A percentile compares a stretch with the other conserved stretches of the same genome.
phyloP scores from a whole-genome alignment of 495 filamentous ascomycete species.

The Talaromyces wortmannii region DNA sequence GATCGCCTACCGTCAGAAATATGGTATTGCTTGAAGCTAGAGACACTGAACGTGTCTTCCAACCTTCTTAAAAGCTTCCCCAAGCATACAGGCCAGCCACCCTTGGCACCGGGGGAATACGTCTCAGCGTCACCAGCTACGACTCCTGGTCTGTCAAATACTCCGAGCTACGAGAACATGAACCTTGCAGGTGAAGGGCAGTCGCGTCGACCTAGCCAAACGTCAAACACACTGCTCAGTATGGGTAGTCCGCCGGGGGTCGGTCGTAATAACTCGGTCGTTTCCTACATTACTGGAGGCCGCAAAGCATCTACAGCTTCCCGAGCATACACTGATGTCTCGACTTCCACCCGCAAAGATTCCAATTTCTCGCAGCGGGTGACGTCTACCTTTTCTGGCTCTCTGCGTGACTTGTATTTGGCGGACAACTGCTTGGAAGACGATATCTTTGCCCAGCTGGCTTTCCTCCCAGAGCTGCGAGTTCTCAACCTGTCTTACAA shows the following conservation, averaged over 20 bases:
- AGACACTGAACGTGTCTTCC: slow-evolving; percentile 90
- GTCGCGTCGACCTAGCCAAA: slow-evolving; percentile 74
- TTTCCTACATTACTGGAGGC: slow-evolving; percentile 67
- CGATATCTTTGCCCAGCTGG: slow-evolving; percentile 88
- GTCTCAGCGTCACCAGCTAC: slow-evolving; percentile 37
- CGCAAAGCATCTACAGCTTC: slow-evolving; percentile 83
- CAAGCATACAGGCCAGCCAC: slow-evolving; percentile 62
- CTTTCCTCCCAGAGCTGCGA: slow-evolving; percentile 73
- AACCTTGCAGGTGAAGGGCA: slow-evolving; percentile 57
- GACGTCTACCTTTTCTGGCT: slow-evolving; percentile 76
- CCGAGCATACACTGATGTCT: slow-evolving; percentile 51
- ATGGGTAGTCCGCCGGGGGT: slow-evolving; percentile 63
- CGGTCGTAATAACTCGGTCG: slow-evolving; percentile 73
- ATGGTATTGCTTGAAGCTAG: slow-evolving; percentile 84
- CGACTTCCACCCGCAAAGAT: slow-evolving; percentile 71
- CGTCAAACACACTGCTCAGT: slow-evolving; percentile 66
- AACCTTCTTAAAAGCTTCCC: slow-evolving; percentile 88
- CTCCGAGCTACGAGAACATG: slow-evolving; percentile 73
- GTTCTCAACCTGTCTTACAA: slow-evolving; percentile 95
- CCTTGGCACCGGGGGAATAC: slow-evolving; percentile 48
- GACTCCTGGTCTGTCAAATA: slow-evolving; percentile 45
- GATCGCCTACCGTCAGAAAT: slow-evolving; percentile 81
- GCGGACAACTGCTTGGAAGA: slow-evolving; percentile 93
- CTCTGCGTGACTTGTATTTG: slow-evolving; percentile 74
- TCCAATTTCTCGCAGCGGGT: slow-evolving; percentile 70